phyloP scores from a whole-genome alignment of 169 alveolate species.

The Plasmodium berghei region DNA sequence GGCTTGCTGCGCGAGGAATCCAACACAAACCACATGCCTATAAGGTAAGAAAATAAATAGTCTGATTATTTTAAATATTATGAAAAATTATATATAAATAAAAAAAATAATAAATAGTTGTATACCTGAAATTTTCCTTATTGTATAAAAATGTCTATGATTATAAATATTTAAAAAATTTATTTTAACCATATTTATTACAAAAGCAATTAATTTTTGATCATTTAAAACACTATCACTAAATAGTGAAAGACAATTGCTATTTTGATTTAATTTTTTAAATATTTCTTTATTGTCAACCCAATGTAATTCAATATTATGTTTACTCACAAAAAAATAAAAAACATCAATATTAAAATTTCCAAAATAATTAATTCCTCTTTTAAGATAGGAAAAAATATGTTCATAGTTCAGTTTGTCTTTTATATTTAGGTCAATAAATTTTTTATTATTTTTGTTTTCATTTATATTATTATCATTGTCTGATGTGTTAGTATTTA shows the following conservation, averaged over 20 bases:
- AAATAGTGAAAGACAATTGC: constrained; percentile 15
- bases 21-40: constrained; percentile 67
- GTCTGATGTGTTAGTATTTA: neutral
- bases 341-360: constrained; percentile 58
- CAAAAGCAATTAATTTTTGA: constrained; percentile 51
- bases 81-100: neutral
- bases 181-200: constrained; percentile 57
- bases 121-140: constrained; percentile 76
- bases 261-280: constrained; percentile 32
- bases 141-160: constrained; percentile 70
- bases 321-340: constrained; percentile 60
- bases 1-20: constrained; percentile 64
- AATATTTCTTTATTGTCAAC: constrained; percentile 68
- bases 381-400: constrained; percentile 29
- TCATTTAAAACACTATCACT: constrained; percentile 38
- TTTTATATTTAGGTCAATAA: constrained; percentile 1
- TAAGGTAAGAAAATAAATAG: neutral
- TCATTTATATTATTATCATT: constrained; percentile 1
- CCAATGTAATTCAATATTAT: constrained; percentile 56
- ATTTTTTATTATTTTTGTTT: neutral
- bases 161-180: constrained; percentile 57
- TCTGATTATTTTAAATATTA: neutral
- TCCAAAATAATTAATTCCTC: constrained; percentile 61
- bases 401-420: constrained; percentile 1
- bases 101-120: neutral